Evolutionary conservation across 202 grass and related monocot genomes (phyloP), one percentile per base, ranked within the genome.

Genomic region (Setaria viridis): DNA sequence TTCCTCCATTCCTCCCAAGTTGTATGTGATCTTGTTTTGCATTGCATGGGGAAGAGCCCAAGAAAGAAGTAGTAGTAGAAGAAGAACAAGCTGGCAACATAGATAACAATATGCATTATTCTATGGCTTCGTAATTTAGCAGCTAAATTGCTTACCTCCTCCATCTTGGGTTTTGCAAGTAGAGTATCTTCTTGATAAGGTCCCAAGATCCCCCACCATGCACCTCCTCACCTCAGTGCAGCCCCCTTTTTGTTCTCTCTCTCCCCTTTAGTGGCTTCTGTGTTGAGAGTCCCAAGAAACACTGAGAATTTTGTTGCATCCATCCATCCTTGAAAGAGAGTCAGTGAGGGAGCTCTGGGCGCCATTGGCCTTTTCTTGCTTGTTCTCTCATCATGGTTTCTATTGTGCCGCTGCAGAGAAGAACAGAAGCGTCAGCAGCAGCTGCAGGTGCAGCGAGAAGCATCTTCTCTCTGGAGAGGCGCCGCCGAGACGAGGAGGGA

Each of bases 111-210:
- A 67, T 79, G 62, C 77, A 51, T 79, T 89, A 78, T 83, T 81
- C 29, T 71, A 65, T 84, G 47, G 89, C 62, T 41, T 70, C 55
- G 80, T 80, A 80, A 80, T 87, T 74, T 82, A 79, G 67, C 66
- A 35, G 59, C 43, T 74, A 7, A 45, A 7, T 45, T 77, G 48
- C 14, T 57, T 85, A 62, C 73, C 66, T 64, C 68, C 68, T 53
- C 64, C 78, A 15, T 72, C 83, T 77, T 84, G 63, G 71, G 32
- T 56, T 82, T 91, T 85, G 72, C 86, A 85, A 84, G 16, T 56
- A 72, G 43, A 46, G 85, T 82, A 51, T 88, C 85, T 91, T 91
- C 72, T 82, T 91, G 89, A 91, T 88, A 91, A 91, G 89, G 78
- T 91, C 78, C 78, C 85, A 82, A 72, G 85, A 88, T 91, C 89